These are phyloP conservation scores for Penicillium alfredii DNA, from an alignment of 495 filamentous ascomycete genomes.

Conservation along the genomic window DNA sequence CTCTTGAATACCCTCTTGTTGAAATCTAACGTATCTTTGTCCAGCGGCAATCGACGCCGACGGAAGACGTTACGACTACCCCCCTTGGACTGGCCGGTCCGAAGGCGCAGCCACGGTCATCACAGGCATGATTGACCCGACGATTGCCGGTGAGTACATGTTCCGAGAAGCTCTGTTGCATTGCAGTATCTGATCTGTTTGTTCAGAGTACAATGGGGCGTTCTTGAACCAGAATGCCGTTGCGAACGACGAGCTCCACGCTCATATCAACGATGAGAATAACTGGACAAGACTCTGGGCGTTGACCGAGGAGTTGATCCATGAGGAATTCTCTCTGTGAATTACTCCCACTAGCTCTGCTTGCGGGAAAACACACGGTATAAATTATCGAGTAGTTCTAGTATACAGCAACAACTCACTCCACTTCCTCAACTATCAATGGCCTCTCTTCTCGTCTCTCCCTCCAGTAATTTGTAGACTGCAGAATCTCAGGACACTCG, in stretches of 20 bases:
- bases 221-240: conserved; percentile 15
- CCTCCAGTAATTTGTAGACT: conserved; percentile 21
- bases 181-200: neutral
- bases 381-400: too few relatives aligned
- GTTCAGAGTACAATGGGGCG: conserved; percentile 6
- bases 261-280: conserved; percentile 10
- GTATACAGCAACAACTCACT: neutral
- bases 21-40: neutral
- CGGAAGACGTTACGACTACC: conserved; percentile 8
- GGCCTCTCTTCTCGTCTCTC: conserved; percentile 15
- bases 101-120: conserved; percentile 19
- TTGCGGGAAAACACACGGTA: too few relatives aligned
- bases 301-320: conserved; percentile 12
- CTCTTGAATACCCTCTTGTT: neutral
- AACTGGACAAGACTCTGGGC: conserved; percentile 17
- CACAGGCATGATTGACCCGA: conserved; percentile 21
- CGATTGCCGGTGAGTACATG: conserved; percentile 11
- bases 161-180: neutral
- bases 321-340: conserved; percentile 6
- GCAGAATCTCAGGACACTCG: conserved; percentile 17
- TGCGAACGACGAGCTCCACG: conserved; percentile 14
- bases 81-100: conserved; percentile 10
- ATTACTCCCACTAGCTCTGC: neutral
- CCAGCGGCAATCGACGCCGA: conserved; percentile 13
- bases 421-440: neutral